These are phyloP conservation scores for Pseudozyma sp. DNA, from an alignment of 1,284 basidiomycete genomes.

Conservation along the genomic window DNA sequence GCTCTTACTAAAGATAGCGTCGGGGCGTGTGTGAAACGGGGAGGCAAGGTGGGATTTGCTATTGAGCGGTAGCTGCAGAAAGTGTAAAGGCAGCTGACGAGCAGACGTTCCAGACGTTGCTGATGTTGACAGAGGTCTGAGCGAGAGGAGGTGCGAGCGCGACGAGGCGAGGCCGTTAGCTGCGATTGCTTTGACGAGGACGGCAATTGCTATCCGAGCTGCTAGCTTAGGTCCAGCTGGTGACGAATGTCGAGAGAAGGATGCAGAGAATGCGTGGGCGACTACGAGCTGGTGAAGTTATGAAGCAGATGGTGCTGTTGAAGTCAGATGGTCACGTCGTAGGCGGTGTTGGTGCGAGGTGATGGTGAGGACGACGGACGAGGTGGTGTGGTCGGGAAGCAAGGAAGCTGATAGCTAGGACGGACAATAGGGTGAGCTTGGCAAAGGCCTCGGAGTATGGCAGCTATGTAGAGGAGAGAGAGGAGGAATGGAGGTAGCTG, in stretches of 20 bases:
- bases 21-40: too few species aligned
- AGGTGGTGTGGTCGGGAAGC: neutral
- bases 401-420: conserved; percentile 4
- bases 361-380: neutral
- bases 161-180: neutral
- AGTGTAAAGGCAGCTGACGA: neutral
- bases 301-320: neutral
- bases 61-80: neutral
- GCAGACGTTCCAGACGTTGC: conserved; percentile 31
- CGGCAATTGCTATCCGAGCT: too few species aligned
- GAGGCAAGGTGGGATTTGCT: too few species aligned
- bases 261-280: neutral
- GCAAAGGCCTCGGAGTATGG: too few species aligned
- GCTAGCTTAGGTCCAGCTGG: neutral
- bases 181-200: too few species aligned
- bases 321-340: neutral
- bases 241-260: neutral
- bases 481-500: too few species aligned
- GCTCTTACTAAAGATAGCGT: neutral
- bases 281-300: too few species aligned
- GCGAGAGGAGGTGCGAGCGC: neutral
- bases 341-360: neutral
- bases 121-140: neutral
- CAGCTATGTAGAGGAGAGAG: too few species aligned
- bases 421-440: neutral